Conservation (phyloP, 129 eudicot species). For the Centaurea solstitialis region DNA sequence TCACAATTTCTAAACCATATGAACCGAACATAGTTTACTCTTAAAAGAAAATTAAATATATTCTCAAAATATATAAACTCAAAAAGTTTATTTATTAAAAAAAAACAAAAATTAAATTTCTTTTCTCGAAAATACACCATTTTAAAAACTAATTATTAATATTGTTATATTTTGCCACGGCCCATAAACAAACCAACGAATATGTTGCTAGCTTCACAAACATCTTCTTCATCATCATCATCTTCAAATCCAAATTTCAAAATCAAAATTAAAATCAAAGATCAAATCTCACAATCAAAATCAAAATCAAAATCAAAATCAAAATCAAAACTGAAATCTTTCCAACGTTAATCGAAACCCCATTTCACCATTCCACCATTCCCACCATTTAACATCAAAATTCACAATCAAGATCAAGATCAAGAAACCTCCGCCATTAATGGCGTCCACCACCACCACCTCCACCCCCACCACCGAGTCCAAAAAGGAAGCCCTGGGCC, state of each 20-base stretch:
- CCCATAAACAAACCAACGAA: constrained; percentile 14
- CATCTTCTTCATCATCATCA: constrained; percentile 1
- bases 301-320: too few relatives aligned
- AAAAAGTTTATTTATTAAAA: too few relatives aligned
- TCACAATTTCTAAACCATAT: too few relatives aligned
- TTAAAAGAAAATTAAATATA: too few relatives aligned
- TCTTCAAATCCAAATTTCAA: neutral
- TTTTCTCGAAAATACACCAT: neutral
- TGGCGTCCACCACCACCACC: constrained; percentile 16
- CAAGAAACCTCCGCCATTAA: neutral
- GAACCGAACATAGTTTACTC: too few relatives aligned
- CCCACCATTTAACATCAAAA: too few relatives aligned
- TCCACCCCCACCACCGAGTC: too few relatives aligned
- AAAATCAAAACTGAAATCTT: constrained; percentile 12
- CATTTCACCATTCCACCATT: neutral
- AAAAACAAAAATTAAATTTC: neutral
- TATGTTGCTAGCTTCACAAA: constrained; percentile 17
- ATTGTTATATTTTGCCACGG: neutral
- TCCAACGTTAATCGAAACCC: neutral
- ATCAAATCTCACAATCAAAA: neutral
- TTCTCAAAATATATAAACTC: too few relatives aligned
- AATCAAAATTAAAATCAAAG: too few relatives aligned
- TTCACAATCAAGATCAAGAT: too few relatives aligned
- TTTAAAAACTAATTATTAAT: too few relatives aligned
- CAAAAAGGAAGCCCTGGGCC: constrained; percentile 39